Percentiles rank a stretch among this genome's conserved stretches.
phyloP scores from a whole-genome alignment of 306 rosid species.

The Rosa chinensis region DNA sequence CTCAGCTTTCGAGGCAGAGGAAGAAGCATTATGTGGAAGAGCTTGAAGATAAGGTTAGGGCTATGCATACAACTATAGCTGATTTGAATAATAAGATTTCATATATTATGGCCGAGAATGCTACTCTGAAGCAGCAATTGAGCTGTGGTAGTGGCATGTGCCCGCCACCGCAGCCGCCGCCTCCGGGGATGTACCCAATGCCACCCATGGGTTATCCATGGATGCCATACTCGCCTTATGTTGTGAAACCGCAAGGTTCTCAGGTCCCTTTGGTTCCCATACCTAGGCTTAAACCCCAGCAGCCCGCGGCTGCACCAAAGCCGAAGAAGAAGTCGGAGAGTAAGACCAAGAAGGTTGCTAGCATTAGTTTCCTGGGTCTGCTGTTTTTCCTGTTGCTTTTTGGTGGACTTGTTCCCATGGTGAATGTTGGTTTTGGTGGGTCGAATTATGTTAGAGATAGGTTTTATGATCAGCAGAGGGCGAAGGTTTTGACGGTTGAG shows the following conservation, averaged over 20 bases:
- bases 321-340: slow-evolving; percentile 47
- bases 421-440: slow-evolving; percentile 61
- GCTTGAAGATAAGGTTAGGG: slow-evolving; percentile 87
- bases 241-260: slow-evolving; percentile 77
- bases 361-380: slow-evolving; percentile 88
- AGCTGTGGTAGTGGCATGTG: slow-evolving; percentile 56
- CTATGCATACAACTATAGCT: slow-evolving; percentile 79
- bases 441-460: slow-evolving; percentile 44
- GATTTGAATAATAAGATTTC: slow-evolving; percentile 73
- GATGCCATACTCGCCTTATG: slow-evolving; percentile 76
- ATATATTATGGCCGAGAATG: slow-evolving; percentile 79
- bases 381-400: slow-evolving; percentile 71
- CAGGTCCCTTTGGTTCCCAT: slow-evolving; percentile 89
- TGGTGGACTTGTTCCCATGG: slow-evolving; percentile 74
- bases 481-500: slow-evolving; percentile 55
- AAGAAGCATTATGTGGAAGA: slow-evolving; percentile 96
- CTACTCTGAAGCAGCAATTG: slow-evolving; percentile 80
- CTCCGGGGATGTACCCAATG: slow-evolving; percentile 72
- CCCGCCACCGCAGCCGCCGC: slow-evolving; percentile 44
- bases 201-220: slow-evolving; percentile 75
- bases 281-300: slow-evolving; percentile 82
- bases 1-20: slow-evolving; percentile 97
- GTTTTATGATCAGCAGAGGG: slow-evolving; percentile 44
- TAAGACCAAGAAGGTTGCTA: slow-evolving; percentile 91
- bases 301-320: slow-evolving; percentile 47